Percentiles rank a stretch among this genome's conserved stretches.
phyloP scores from a whole-genome alignment of 2,329 filamentous ascomycete species.

The Karstenula rhodostoma region DNA sequence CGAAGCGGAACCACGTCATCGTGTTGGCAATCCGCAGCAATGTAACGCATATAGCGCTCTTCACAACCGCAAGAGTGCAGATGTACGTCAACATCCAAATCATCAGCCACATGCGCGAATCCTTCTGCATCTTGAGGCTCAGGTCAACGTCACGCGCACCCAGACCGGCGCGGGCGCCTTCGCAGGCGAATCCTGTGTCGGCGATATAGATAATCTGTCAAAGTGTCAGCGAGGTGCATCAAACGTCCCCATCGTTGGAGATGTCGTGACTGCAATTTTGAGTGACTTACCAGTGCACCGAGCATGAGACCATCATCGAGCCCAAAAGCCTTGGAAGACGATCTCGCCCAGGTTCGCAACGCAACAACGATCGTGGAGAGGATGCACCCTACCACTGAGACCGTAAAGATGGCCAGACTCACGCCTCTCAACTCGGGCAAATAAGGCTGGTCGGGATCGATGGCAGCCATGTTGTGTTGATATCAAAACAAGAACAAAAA shows the following conservation, averaged over 20 bases:
- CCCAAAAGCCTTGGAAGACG: constrained; percentile 1
- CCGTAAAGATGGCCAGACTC: constrained; percentile 1
- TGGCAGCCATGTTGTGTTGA: neutral
- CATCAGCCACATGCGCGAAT: constrained; percentile 1
- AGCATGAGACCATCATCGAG: constrained; percentile 2
- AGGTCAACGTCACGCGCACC: neutral
- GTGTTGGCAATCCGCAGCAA: constrained; percentile 6
- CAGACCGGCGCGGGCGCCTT: constrained; percentile 6
- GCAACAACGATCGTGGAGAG: constrained; percentile 1
- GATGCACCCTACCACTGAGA: neutral
- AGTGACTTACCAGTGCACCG: neutral
- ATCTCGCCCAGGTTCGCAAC: constrained; percentile 2
- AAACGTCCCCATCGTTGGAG: neutral
- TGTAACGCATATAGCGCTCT: constrained; percentile 1
- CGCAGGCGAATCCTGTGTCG: constrained; percentile 3
- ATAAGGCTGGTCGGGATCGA: neutral
- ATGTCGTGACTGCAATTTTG: neutral
- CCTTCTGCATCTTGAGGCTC: neutral
- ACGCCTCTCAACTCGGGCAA: neutral
- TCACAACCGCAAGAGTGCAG: neutral
- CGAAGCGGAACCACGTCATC: constrained; percentile 4
- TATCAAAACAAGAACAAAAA: neutral
- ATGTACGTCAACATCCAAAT: constrained; percentile 9
- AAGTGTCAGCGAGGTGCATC: neutral
- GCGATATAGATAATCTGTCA: constrained; percentile 1